Evolutionary conservation across 306 rosid genomes (phyloP).

Genomic region (Inga oerstediana): DNA sequence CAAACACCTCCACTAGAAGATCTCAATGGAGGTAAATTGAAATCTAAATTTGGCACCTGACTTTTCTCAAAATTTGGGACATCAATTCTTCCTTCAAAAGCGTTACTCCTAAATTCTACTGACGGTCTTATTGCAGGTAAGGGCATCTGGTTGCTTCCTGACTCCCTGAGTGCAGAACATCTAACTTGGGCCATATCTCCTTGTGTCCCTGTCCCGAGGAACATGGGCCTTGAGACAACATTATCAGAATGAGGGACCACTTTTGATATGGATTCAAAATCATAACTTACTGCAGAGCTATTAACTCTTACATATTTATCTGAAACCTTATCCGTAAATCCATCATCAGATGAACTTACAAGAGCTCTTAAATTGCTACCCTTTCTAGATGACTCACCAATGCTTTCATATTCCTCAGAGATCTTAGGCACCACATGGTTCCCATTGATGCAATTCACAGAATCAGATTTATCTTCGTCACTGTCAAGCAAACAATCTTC

Average conservation of each 20-base stretch:
- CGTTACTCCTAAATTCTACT: constrained; percentile 58
- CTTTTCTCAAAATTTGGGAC: constrained; percentile 54
- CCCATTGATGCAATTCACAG: constrained; percentile 43
- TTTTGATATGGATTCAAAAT: constrained; percentile 37
- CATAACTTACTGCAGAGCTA: constrained; percentile 50
- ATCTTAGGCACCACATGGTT: constrained; percentile 45
- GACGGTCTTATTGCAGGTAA: constrained; percentile 67
- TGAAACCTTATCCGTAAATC: constrained; percentile 44
- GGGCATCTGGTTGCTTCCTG: constrained; percentile 54
- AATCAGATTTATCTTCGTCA: constrained; percentile 68
- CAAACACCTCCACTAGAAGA: constrained; percentile 62
- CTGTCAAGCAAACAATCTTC: constrained; percentile 57
- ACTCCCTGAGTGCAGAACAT: constrained; percentile 64
- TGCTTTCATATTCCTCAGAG: constrained; percentile 56
- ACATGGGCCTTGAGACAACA: constrained; percentile 63
- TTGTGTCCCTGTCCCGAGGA: constrained; percentile 50
- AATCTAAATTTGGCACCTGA: constrained; percentile 54
- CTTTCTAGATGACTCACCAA: constrained; percentile 55
- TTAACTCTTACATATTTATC: constrained; percentile 43
- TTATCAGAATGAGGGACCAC: constrained; percentile 55
- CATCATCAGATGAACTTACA: constrained; percentile 46
- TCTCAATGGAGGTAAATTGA: constrained; percentile 59
- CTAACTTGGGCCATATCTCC: constrained; percentile 56
- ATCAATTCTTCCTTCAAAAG: constrained; percentile 68
- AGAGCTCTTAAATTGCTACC: constrained; percentile 46